Percentiles rank a stretch among this genome's conserved stretches.
Conservation (phyloP, 148 eudicot genomes). For the Talinum fruticosum region DNA sequence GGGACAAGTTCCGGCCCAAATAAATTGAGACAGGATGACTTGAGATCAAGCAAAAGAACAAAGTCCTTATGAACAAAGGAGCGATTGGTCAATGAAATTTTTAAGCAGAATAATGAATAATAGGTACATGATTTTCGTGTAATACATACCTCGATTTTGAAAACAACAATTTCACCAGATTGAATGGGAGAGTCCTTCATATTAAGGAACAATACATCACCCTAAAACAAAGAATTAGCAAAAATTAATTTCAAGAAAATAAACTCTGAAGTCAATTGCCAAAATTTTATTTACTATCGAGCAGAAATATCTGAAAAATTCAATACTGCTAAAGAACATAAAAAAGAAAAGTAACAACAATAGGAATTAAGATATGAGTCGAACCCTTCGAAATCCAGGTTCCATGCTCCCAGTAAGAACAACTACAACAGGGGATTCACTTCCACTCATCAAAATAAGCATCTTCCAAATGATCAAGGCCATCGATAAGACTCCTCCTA, state of each 20-base stretch:
- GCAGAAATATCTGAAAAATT: background rate
- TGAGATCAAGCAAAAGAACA: background rate
- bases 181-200: slow-evolving; percentile 65
- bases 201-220: slow-evolving; percentile 70
- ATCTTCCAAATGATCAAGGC: slow-evolving; percentile 74
- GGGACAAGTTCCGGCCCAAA: no score
- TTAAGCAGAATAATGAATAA: background rate
- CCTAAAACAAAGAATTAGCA: slow-evolving; percentile 37
- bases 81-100: background rate
- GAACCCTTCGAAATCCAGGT: slow-evolving; percentile 73
- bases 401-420: slow-evolving; percentile 91
- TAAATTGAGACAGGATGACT: no score
- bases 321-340: background rate
- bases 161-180: slow-evolving; percentile 82
- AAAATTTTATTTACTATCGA: background rate
- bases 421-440: slow-evolving; percentile 76
- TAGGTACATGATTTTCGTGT: background rate
- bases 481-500: slow-evolving; percentile 9
- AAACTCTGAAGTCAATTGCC: background rate
- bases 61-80: background rate
- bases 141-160: slow-evolving; percentile 57
- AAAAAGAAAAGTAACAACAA: background rate
- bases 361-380: background rate
- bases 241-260: background rate
- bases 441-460: slow-evolving; percentile 62